Percentiles rank a stretch among this genome's conserved stretches.
Conservation (phyloP, 2,329 filamentous ascomycete genomes). For the Zopfia rhizophila region DNA sequence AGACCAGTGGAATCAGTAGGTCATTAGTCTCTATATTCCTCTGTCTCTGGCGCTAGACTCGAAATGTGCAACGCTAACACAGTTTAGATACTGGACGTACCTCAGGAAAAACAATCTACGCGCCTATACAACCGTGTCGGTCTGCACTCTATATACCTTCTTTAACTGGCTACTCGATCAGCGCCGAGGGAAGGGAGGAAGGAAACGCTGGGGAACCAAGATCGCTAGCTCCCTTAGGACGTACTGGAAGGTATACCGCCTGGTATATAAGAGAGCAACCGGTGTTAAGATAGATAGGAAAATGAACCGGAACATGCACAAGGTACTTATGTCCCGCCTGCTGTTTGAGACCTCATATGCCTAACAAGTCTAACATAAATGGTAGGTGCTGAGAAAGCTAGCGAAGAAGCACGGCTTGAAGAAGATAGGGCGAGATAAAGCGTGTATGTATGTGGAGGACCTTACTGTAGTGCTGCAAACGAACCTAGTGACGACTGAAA, state of each 20-base stretch:
- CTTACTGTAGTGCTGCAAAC: slow-evolving; percentile 17
- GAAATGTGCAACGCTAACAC: slow-evolving; percentile 17
- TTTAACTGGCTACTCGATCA: slow-evolving; percentile 27
- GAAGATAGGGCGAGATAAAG: slow-evolving; percentile 7
- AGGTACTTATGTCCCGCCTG: slow-evolving; percentile 9
- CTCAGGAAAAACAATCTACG: slow-evolving; percentile 15
- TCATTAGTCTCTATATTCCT: slow-evolving; percentile 13
- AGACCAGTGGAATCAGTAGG: slow-evolving; percentile 32
- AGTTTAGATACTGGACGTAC: slow-evolving; percentile 25
- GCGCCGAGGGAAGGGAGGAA: slow-evolving; percentile 16
- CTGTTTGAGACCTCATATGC: slow-evolving; percentile 1
- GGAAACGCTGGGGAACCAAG: slow-evolving; percentile 26
- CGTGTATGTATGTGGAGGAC: slow-evolving; percentile 5
- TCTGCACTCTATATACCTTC: slow-evolving; percentile 25
- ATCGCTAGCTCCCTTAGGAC: slow-evolving; percentile 19
- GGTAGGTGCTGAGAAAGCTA: slow-evolving; percentile 4
- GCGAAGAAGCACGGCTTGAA: slow-evolving; percentile 17
- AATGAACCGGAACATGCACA: slow-evolving; percentile 23
- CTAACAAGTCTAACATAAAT: too few species aligned
- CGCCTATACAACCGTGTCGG: slow-evolving; percentile 15
- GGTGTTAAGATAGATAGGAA: slow-evolving; percentile 20
- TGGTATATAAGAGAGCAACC: slow-evolving; percentile 29
- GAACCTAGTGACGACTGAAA: slow-evolving; percentile 10
- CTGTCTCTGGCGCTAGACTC: too few species aligned
- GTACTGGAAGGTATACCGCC: slow-evolving; percentile 21